Base-by-base conservation (phyloP, 441 rosid species). In the Jatropha multifida region DNA sequence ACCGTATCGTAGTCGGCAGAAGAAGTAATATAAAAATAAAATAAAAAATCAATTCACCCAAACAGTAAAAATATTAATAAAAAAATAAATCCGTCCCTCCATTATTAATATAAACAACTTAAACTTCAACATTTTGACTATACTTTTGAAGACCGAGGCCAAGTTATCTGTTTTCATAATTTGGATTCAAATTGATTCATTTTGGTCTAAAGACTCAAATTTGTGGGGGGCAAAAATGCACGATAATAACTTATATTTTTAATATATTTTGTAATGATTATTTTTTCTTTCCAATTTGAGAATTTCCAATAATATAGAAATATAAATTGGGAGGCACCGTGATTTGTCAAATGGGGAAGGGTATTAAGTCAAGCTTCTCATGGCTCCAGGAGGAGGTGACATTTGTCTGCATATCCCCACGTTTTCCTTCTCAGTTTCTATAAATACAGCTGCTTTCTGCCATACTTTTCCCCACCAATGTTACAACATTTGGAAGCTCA, bases 1-100 rank as follows among this genome's bases (percentile, higher is more conserved):
- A 72, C 58, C 71, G 82, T 58, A 81, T 68, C 87, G 86, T 81
- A 84, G 88, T 86, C 88, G 89, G 89, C 88, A 86, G 79, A 59
- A 56, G 18, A 75, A 77, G 41, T 14, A 58, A 41, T 20, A 7
- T 56, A 18, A 17, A 55, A 0, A n/a, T 38, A 52, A 26, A 14
- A 18, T 18, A 59, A 0, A 60, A 23, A 2, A 20, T 23, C 32
- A 32, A 3, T 9, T 0, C 0, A 23, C 5, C 14, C 38, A 26
- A 9, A 10, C 26, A 60, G 7, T 5, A 3, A 44, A 10, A 13
- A 20, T 4, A 12, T 0, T 44, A 12, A 44, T 12, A 11, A 46
- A 32, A 32, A 32, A 32, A 32, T 1, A 32, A 32, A 32, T 32
- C 32, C 32, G 1, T 32, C 32, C 32, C 32, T 32, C 32, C 32